Conservation (phyloP, 1,284 basidiomycete species). For the Entoloma clypeatum region DNA sequence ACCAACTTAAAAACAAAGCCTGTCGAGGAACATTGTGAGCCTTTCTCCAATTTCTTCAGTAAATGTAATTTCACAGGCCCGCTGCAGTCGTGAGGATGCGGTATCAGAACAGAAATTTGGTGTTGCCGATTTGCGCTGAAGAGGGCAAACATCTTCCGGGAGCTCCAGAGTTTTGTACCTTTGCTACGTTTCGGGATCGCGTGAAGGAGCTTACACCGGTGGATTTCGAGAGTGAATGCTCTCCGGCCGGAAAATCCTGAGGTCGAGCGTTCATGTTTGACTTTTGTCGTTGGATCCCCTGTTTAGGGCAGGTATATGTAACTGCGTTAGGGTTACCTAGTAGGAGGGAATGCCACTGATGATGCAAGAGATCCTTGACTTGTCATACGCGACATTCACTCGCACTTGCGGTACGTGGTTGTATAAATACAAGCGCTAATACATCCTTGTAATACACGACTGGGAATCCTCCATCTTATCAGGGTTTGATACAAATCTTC, state of each 20-base stretch:
- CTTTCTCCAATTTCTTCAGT: slow-evolving; percentile 3
- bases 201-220: slow-evolving; percentile 60
- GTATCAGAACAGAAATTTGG: slow-evolving; percentile 69
- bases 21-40: slow-evolving; percentile 44
- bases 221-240: slow-evolving; percentile 67
- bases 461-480: slow-evolving; percentile 4
- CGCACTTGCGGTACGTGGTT: no score
- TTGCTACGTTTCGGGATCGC: slow-evolving; percentile 61
- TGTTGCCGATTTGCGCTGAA: slow-evolving; percentile 63
- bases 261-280: no score
- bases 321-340: no score
- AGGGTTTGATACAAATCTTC: slow-evolving; percentile 61
- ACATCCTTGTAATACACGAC: no score
- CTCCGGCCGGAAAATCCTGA: no score
- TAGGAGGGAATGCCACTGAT: no score
- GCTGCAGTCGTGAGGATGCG: slow-evolving; percentile 69
- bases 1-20: slow-evolving; percentile 28
- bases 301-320: no score
- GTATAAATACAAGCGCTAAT: no score
- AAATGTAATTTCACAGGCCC: slow-evolving; percentile 2
- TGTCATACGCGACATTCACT: no score
- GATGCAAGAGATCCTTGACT: no score
- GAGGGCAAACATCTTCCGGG: slow-evolving; percentile 69
- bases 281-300: no score
- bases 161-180: slow-evolving; percentile 73